These are phyloP conservation scores for Pyronema domesticum DNA, from an alignment of 495 filamentous ascomycete species.

Conservation along the genomic window DNA sequence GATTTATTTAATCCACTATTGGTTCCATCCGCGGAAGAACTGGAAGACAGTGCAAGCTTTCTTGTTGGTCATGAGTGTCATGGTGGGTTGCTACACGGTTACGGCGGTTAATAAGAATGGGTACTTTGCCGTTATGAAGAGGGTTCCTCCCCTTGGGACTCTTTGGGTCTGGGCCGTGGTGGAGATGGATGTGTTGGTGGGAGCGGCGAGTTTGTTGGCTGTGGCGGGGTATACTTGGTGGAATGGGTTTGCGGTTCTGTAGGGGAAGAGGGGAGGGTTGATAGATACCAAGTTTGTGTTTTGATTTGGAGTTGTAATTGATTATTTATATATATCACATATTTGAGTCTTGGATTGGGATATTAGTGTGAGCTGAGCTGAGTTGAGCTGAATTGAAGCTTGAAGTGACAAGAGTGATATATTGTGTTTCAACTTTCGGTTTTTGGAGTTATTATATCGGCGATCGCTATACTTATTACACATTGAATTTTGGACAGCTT, in stretches of 20 bases:
- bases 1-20: conserved; percentile 42
- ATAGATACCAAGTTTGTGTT: too few relatives aligned
- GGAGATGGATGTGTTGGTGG: conserved; percentile 58
- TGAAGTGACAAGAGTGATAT: too few relatives aligned
- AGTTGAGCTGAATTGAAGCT: too few relatives aligned
- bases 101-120: conserved; percentile 57
- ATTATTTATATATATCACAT: too few relatives aligned
- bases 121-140: conserved; percentile 84
- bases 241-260: conserved; percentile 42
- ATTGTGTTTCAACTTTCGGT: too few relatives aligned
- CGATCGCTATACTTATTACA: too few relatives aligned
- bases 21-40: conserved; percentile 37
- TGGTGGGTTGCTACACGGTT: conserved; percentile 58
- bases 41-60: conserved; percentile 37
- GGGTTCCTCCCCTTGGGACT: conserved; percentile 69
- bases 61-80: conserved; percentile 38
- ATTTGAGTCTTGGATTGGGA: too few relatives aligned
- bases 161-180: conserved; percentile 89
- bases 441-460: too few relatives aligned
- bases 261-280: conserved; percentile 1
- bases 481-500: too few relatives aligned
- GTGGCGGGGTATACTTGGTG: conserved; percentile 51
- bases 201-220: conserved; percentile 40
- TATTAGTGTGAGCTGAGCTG: too few relatives aligned
- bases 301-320: too few relatives aligned